Conservation (phyloP, 2,329 filamentous ascomycete species). For the Colletotrichum sp. region DNA sequence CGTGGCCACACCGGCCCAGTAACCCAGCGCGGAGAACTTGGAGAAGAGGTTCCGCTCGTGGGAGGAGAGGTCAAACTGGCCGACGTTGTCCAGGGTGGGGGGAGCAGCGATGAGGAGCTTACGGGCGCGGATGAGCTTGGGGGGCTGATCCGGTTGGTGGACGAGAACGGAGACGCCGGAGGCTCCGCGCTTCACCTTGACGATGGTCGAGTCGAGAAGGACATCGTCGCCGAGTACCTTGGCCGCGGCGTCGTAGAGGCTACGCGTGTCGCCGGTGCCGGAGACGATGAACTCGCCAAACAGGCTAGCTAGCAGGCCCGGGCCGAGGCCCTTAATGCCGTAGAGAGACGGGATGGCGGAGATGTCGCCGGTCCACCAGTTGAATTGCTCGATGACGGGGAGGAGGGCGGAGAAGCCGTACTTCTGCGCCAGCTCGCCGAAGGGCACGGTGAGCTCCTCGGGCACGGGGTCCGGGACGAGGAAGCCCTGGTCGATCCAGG, state of each 20-base stretch:
- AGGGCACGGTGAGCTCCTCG: slow-evolving; percentile 45
- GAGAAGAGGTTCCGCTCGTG: slow-evolving; percentile 34
- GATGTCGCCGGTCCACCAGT: slow-evolving; percentile 43
- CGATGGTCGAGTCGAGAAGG: slow-evolving; percentile 27
- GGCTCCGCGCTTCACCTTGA: slow-evolving; percentile 24
- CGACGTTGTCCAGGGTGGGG: slow-evolving; percentile 34
- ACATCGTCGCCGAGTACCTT: slow-evolving; percentile 29
- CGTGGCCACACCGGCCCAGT: slow-evolving; percentile 34
- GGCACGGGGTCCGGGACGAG: slow-evolving; percentile 46
- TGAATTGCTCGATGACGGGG: slow-evolving; percentile 33
- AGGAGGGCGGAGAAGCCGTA: slow-evolving; percentile 40
- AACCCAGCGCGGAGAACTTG: slow-evolving; percentile 35
- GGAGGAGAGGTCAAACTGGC: slow-evolving; percentile 32
- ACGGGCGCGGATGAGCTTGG: slow-evolving; percentile 2
- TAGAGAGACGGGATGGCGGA: slow-evolving; percentile 41
- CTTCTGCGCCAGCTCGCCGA: slow-evolving; percentile 44
- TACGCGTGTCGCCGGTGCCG: slow-evolving; percentile 23
- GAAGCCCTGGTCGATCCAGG: slow-evolving; percentile 29
- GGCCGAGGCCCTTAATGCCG: slow-evolving; percentile 36
- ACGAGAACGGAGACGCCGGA: slow-evolving; percentile 28
- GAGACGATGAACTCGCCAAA: slow-evolving; percentile 26
- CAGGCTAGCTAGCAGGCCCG: slow-evolving; percentile 20
- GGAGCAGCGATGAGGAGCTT: slow-evolving; percentile 40
- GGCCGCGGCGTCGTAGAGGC: slow-evolving; percentile 30
- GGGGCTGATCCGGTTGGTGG: not conserved